Base-by-base conservation (phyloP, 129 eudicot genomes). In the Tanacetum coccineum region DNA sequence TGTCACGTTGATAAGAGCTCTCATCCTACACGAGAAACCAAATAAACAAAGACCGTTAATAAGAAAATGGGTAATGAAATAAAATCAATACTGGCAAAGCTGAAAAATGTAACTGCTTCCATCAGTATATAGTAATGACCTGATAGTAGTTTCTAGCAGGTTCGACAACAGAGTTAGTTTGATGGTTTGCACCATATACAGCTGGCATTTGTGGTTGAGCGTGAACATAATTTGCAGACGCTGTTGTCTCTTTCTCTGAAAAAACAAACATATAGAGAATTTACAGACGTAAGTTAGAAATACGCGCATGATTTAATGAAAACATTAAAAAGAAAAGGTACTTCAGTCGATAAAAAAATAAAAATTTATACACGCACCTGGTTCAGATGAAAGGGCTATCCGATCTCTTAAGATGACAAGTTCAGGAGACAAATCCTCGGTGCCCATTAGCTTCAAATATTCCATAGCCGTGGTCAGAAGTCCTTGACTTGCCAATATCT, bases 401-500 rank as follows among this genome's bases (percentile, higher is more conserved):
- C 91, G 87, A 51, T 92, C 98, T 73, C 91, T 79, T 70, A 92
- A 81, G 70, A 92, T 84, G 30, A 56, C 56, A 52, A 92, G 91
- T 70, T 92, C 98, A 13, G 98, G 89, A 71, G 98, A 85, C 76
- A 85, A 79, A 61, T 85, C 98, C 67, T 88, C 96, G 15, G 84
- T 82, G 20, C 96, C 96, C 75, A 91, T 73, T 62, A 91, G 81
- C 64, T 91, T 85, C 65, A 91, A 62, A 68, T 85, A 91, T 68
- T 85, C 86, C 96, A 87, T 87, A 11, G 97, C 96, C 50, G 95
- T 83, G 19, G 84, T 77, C 74, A 91, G 56, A 68, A 79, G 95
- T 63, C 97, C 97, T 76, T 91, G 97, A 76, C 97, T 87, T 59
- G 96, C 96, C 72, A 91, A 81, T 62, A 87, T 91, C 72, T 92